These are phyloP conservation scores for Prunus salicina DNA, from an alignment of 306 rosid species.

Conservation along the genomic window DNA sequence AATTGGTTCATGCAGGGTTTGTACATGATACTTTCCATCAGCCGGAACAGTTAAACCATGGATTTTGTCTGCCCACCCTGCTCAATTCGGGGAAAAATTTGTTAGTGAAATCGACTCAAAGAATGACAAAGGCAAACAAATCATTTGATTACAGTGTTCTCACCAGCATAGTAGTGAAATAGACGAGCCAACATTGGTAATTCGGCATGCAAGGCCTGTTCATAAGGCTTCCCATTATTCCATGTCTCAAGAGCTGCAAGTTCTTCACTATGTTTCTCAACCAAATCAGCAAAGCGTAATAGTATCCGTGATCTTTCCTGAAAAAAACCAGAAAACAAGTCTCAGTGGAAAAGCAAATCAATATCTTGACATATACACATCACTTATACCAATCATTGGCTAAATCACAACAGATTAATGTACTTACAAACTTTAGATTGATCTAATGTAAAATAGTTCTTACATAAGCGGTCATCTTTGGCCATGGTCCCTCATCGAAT, in stretches of 20 bases:
- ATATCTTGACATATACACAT: not conserved
- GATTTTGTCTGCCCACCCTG: conserved; percentile 98
- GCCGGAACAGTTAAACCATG: conserved; percentile 91
- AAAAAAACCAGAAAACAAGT: not conserved
- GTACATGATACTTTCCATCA: conserved; percentile 81
- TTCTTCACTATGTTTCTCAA: conserved; percentile 68
- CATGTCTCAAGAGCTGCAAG: conserved; percentile 89
- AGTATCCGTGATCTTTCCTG: conserved; percentile 85
- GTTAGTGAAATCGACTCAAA: not conserved
- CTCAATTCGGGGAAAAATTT: not conserved
- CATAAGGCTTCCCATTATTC: conserved; percentile 78
- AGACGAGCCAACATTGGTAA: conserved; percentile 63
- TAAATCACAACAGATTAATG: conserved; percentile 8
- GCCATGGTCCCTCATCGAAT: conserved; percentile 98
- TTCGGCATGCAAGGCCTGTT: conserved; percentile 59
- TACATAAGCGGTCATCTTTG: conserved; percentile 87
- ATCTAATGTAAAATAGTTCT: not conserved
- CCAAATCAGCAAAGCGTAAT: conserved; percentile 82
- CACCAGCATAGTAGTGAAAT: conserved; percentile 85
- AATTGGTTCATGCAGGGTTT: conserved; percentile 86
- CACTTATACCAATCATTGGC: not conserved
- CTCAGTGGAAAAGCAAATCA: not conserved
- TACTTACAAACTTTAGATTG: not conserved
- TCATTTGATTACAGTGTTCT: conserved; percentile 8
- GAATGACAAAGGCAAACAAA: not conserved